Base-by-base conservation (phyloP, 495 filamentous ascomycete species). In the Articulospora tetracladia region DNA sequence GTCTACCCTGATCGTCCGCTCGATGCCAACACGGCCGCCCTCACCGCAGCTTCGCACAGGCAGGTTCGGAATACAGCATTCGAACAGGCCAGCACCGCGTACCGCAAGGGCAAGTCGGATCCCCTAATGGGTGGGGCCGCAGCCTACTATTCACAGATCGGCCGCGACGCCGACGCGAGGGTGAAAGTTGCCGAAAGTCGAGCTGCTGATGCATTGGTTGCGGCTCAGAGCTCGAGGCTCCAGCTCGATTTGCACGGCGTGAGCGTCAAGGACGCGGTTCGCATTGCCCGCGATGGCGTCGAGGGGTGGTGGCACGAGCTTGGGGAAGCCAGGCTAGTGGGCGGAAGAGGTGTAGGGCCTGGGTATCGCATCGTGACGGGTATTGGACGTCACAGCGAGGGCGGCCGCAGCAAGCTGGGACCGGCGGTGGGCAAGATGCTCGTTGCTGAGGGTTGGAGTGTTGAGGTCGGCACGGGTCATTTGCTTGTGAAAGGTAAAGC, bases 361-460 rank as follows among this genome's bases (percentile, higher is more conserved):
- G 71, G 61, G 66, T 90, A 87, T 63, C 81, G 79, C 39, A 87
- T 98, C 24, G 78, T 98, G 24, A 96, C 91, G 0, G 94, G 94
- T 1, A 52, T 84, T 3, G 94, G 94, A 4, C 74, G 76, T 30
- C 94, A 98, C 68, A 92, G 85, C 52, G 80, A 82, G n/a, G 85
- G 86, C 41, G 91, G 93, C 0, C 86, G 78, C 28, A 86, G 85
- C 1, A 86, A 83, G 58, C 64, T 98, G 24, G 86, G 91, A 1
- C 90, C 89, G 32, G 88, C 90, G n/a, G 92, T 98, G 1, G 84
- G 76, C 53, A 88, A 80, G 68, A 87, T 87, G 75, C 70, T 98
- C 55, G 76, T 83, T 50, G 78, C 78, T 36, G 89, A 93, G 56
- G 92, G 91, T 0, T 98, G 94, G 94, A 88, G 82, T 61, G 77